Conservation (phyloP, 495 filamentous ascomycete genomes). For the Talaromyces borbonicus region DNA sequence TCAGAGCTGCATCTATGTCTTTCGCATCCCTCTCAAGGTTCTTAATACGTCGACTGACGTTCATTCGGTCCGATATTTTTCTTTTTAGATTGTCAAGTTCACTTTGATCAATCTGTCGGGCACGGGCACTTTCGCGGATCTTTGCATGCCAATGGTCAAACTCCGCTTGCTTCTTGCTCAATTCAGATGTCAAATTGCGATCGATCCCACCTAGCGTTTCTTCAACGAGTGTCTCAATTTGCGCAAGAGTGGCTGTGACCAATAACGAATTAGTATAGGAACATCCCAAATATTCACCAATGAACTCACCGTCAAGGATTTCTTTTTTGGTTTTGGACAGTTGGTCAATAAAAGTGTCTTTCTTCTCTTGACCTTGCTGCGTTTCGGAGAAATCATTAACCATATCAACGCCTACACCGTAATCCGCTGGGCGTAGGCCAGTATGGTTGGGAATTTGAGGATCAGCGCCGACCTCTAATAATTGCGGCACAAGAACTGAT, state of each 20-base stretch:
- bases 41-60: conserved; percentile 48
- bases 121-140: conserved; percentile 69
- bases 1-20: conserved; percentile 29
- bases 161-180: conserved; percentile 69
- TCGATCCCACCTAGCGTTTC: conserved; percentile 56
- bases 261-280: conserved; percentile 16
- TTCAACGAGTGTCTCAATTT: conserved; percentile 33
- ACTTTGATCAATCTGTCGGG: conserved; percentile 64
- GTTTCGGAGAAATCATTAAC: conserved; percentile 33
- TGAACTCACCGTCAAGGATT: conserved; percentile 31
- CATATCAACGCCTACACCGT: conserved; percentile 74
- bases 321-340: conserved; percentile 40
- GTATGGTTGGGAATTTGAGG: conserved; percentile 79
- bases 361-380: conserved; percentile 36
- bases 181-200: conserved; percentile 60
- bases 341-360: conserved; percentile 54
- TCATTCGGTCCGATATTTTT: conserved; percentile 46
- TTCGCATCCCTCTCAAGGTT: conserved; percentile 50
- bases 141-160: conserved; percentile 67
- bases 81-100: conserved; percentile 55
- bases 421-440: conserved; percentile 77
- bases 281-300: neutral
- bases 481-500: conserved; percentile 86
- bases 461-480: conserved; percentile 88
- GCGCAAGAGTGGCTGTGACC: conserved; percentile 54